These are phyloP conservation scores for Pseudogymnoascus sp. DNA, from an alignment of 2,329 filamentous ascomycete species.

Conservation along the genomic window DNA sequence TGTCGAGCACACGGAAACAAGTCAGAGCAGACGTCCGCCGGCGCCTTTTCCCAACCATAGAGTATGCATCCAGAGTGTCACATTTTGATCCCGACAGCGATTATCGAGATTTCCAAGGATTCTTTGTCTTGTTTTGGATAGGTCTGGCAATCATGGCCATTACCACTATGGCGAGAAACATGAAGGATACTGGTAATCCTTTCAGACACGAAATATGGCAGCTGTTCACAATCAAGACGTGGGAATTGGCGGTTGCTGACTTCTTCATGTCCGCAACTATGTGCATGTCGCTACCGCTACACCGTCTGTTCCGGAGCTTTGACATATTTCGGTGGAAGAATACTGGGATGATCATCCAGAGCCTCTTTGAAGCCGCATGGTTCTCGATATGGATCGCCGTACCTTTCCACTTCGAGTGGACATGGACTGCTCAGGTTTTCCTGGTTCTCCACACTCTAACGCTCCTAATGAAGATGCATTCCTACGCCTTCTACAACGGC, in stretches of 20 bases:
- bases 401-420: slow-evolving; percentile 81
- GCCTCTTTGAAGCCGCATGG: slow-evolving; percentile 72
- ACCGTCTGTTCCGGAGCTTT: slow-evolving; percentile 52
- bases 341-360: slow-evolving; percentile 75
- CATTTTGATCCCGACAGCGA: slow-evolving; percentile 92
- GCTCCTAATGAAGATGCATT: slow-evolving; percentile 98
- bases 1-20: slow-evolving; percentile 77
- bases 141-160: slow-evolving; percentile 93
- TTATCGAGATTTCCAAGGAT: slow-evolving; percentile 89
- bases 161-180: slow-evolving; percentile 84
- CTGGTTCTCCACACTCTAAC: slow-evolving; percentile 84
- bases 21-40: slow-evolving; percentile 71
- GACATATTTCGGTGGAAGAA: slow-evolving; percentile 60
- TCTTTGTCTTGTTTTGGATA: slow-evolving; percentile 98
- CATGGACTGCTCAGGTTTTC: slow-evolving; percentile 96
- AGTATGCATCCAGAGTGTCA: slow-evolving; percentile 82
- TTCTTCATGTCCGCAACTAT: slow-evolving; percentile 75
- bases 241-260: slow-evolving; percentile 78
- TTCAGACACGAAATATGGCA: slow-evolving; percentile 80
- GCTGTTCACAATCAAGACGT: slow-evolving; percentile 79
- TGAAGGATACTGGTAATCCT: slow-evolving; percentile 86
- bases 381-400: slow-evolving; percentile 72
- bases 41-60: slow-evolving; percentile 84
- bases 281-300: slow-evolving; percentile 61
- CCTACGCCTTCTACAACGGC: slow-evolving; percentile 96